Base-by-base conservation (phyloP, 495 filamentous ascomycete species). In the Daldinia loculata region DNA sequence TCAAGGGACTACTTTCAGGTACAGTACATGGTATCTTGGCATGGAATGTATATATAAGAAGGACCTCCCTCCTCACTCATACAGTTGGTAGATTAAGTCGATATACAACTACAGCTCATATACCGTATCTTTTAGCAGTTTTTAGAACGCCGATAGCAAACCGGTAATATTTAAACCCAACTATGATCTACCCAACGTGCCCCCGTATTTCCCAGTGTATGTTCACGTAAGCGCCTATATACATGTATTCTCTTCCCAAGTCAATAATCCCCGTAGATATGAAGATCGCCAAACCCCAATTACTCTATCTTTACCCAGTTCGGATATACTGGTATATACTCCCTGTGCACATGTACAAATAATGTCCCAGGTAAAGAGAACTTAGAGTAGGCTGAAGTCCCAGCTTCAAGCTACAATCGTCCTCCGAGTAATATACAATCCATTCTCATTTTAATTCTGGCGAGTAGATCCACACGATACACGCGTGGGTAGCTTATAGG, bases 191-290 rank as follows among this genome's bases (percentile, higher is more conserved):
- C 26, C 24, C 24, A 53, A 53, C 3, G 30, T 53, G 50, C 50
- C 24, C 26, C 50, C 6, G 5, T 53, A n/a, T 30, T 29, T 17
- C 50, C 50, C 50, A 53, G 15, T 53, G 24, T 51, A 48, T 45
- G 50, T 53, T n/a, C 50, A 30, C 50, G 2, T 30, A 27, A 53
- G 24, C 38, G 24, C 56, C 39, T 52, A 38, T 51, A 58, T 69
- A 36, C 34, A 58, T 43, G 27, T 26, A 29, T n/a, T 30, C 24
- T 24, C 24, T 30, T 30, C 50, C 50, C 27, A 27, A 29, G 9
- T 30, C 12, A 12, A 53, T 48, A 48, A 22, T 22, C n/a, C n/a
- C 41, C 9, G 12, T 34, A 11, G 7, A 22, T 24, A 50, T 2
- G 43, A 29, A 29, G 24, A 52, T 29, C n/a, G 26, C 5, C 29